phyloP scores from a whole-genome alignment of 2,329 filamentous ascomycete genomes.

The Parascedosporium putredinis region DNA sequence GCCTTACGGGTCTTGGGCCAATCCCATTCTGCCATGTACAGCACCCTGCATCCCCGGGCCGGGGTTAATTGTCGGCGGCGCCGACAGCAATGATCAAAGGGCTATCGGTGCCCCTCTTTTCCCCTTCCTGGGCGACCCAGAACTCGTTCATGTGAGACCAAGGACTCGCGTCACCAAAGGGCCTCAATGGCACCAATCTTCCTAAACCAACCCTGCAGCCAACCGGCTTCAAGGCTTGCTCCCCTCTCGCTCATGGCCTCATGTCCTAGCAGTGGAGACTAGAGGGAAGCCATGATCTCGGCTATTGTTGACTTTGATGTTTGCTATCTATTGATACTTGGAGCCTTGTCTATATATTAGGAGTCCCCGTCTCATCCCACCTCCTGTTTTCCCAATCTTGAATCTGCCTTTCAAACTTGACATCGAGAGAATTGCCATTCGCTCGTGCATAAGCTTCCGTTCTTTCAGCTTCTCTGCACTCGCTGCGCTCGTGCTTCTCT shows the following conservation, averaged over 20 bases:
- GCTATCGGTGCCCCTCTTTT: not conserved
- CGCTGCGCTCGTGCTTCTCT: not conserved
- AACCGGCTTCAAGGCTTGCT: not conserved
- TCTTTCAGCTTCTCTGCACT: not conserved
- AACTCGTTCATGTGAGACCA: not conserved
- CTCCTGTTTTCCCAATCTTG: not conserved
- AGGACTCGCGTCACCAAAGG: not conserved
- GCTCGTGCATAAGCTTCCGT: not conserved
- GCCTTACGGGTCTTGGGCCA: constrained; percentile 5
- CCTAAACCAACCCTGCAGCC: too few relatives aligned
- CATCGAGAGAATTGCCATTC: too few relatives aligned
- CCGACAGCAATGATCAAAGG: too few relatives aligned
- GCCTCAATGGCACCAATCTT: not conserved
- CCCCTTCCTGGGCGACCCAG: not conserved
- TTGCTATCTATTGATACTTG: not conserved
- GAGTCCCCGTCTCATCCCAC: not conserved
- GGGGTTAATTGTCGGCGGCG: constrained; percentile 2
- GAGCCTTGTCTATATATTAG: constrained; percentile 1
- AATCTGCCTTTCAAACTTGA: too few relatives aligned
- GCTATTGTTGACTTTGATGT: not conserved
- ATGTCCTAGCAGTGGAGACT: not conserved
- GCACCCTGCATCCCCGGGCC: not conserved
- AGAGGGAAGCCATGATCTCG: not conserved
- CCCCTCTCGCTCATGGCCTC: not conserved
- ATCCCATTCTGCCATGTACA: not conserved